These are phyloP conservation scores for Cladorrhinum samala DNA, from an alignment of 495 filamentous ascomycete species.

Conservation along the genomic window DNA sequence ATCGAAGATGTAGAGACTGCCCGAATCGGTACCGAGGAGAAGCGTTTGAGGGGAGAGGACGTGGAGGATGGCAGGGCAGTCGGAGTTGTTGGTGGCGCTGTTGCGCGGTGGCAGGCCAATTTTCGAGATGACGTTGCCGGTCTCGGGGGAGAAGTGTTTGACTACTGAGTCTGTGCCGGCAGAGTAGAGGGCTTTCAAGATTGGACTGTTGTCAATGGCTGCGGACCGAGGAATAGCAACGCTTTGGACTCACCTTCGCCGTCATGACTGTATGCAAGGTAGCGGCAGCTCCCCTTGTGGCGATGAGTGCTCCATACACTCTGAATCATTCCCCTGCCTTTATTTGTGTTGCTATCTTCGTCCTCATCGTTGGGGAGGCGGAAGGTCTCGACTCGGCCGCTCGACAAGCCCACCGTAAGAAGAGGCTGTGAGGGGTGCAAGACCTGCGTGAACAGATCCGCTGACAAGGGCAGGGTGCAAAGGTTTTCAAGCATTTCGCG, in stretches of 20 bases:
- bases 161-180: constrained; percentile 85
- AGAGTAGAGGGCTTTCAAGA: constrained; percentile 61
- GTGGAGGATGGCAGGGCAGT: constrained; percentile 72
- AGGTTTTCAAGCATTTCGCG: constrained; percentile 66
- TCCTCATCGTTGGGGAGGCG: constrained; percentile 59
- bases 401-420: constrained; percentile 75
- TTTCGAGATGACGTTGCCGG: constrained; percentile 76
- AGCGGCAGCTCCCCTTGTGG: constrained; percentile 88
- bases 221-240: neutral
- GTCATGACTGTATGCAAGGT: constrained; percentile 68
- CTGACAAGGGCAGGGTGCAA: constrained; percentile 77
- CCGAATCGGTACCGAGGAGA: constrained; percentile 84
- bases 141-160: constrained; percentile 76
- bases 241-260: constrained; percentile 46
- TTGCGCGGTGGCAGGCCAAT: constrained; percentile 51
- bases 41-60: constrained; percentile 80
- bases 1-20: constrained; percentile 84
- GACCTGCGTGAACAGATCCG: constrained; percentile 85
- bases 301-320: constrained; percentile 80
- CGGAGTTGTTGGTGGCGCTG: constrained; percentile 34
- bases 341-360: constrained; percentile 40
- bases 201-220: constrained; percentile 12
- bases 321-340: constrained; percentile 69
- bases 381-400: constrained; percentile 82
- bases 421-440: constrained; percentile 79